Evolutionary conservation across 1,139 yeast species (phyloP).

Genomic region (Geotrichum australiense): DNA sequence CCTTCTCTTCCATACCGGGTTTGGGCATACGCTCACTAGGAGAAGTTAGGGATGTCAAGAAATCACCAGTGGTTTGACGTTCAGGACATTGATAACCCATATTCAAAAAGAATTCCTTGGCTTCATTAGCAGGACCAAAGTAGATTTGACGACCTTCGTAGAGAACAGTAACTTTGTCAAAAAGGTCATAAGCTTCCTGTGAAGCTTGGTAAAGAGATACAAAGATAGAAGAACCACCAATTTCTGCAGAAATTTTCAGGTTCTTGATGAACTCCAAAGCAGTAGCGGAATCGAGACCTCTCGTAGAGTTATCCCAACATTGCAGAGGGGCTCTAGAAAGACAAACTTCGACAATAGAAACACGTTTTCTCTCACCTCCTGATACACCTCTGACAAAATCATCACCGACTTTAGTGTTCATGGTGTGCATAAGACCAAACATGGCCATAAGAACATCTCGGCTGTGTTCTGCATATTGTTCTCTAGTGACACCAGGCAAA

Average conservation of each 20-base stretch:
- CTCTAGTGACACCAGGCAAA: slow-evolving; percentile 51
- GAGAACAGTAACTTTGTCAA: slow-evolving; percentile 65
- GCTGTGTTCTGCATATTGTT: slow-evolving; percentile 52
- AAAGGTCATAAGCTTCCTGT: slow-evolving; percentile 66
- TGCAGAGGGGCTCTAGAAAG: slow-evolving; percentile 57
- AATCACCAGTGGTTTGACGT: slow-evolving; percentile 81
- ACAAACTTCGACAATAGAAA: slow-evolving; percentile 64
- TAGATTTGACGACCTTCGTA: slow-evolving; percentile 75
- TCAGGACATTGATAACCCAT: slow-evolving; percentile 70
- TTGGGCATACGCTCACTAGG: slow-evolving; percentile 57
- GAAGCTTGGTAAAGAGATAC: slow-evolving; percentile 82
- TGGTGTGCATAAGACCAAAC: slow-evolving; percentile 62
- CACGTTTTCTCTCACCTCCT: slow-evolving; percentile 82
- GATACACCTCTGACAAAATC: slow-evolving; percentile 73
- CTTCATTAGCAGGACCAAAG: slow-evolving; percentile 56
- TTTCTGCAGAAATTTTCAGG: slow-evolving; percentile 54
- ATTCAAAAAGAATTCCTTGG: slow-evolving; percentile 51
- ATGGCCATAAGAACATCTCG: slow-evolving; percentile 67
- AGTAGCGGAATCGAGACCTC: slow-evolving; percentile 71
- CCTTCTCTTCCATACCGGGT: slow-evolving; percentile 52
- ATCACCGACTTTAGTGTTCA: slow-evolving; percentile 62
- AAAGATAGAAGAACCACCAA: slow-evolving; percentile 53
- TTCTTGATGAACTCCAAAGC: slow-evolving; percentile 71
- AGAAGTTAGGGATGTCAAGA: slow-evolving; percentile 68
- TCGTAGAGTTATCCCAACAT: slow-evolving; percentile 71